Conservation (phyloP, 345 rosid species). For the Salix koriyanagi region DNA sequence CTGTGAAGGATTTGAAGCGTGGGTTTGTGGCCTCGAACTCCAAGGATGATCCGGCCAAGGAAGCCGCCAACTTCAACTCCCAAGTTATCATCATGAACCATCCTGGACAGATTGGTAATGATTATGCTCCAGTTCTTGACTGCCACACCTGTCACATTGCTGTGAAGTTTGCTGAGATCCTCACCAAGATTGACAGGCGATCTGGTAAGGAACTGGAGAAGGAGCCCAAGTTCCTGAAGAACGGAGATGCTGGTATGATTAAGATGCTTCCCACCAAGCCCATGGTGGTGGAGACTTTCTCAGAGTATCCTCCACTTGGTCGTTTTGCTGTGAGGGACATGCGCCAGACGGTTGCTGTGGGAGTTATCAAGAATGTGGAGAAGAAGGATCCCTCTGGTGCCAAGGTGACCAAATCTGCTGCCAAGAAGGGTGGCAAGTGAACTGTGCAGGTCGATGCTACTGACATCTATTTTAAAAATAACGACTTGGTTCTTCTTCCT, state of each 20-base stretch:
- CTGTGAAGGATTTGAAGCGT: constrained; percentile 83
- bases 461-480: not conserved
- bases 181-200: constrained; percentile 72
- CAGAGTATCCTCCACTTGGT: constrained; percentile 71
- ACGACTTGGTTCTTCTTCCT: not conserved
- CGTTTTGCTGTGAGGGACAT: constrained; percentile 88
- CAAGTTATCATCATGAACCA: constrained; percentile 91
- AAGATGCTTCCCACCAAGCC: constrained; percentile 92
- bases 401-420: constrained; percentile 86
- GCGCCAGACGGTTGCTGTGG: constrained; percentile 88
- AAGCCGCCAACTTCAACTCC: constrained; percentile 66
- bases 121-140: constrained; percentile 76
- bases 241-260: constrained; percentile 74
- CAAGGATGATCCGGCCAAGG: constrained; percentile 79
- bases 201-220: constrained; percentile 82
- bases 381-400: constrained; percentile 79
- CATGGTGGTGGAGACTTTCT: constrained; percentile 85
- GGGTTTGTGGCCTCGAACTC: constrained; percentile 80
- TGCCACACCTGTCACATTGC: constrained; percentile 91
- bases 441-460: constrained; percentile 13
- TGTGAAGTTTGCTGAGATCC: constrained; percentile 58
- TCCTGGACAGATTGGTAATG: constrained; percentile 85
- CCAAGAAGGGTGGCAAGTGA: constrained; percentile 78
- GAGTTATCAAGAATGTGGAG: constrained; percentile 75
- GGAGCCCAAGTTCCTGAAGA: constrained; percentile 79